phyloP scores from a whole-genome alignment of 78 protist genomes.

The Goniomonas avonlea region DNA sequence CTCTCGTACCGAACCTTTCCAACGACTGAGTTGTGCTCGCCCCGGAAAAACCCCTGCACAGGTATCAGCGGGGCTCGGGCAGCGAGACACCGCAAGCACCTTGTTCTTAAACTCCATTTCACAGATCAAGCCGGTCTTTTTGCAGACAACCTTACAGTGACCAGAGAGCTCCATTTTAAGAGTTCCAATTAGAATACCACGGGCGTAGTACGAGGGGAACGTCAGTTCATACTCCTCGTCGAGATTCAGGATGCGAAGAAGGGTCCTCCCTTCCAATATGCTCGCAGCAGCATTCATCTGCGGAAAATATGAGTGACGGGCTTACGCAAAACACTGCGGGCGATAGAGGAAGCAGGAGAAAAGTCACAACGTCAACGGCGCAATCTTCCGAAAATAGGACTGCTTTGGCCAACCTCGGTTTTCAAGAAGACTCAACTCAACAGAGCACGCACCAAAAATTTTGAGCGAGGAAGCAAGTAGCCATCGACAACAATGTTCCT shows the following conservation, averaged over 20 bases:
- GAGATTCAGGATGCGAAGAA: background rate
- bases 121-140: constrained; percentile 34
- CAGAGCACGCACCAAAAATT: too few relatives aligned
- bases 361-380: background rate
- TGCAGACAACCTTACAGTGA: constrained; percentile 41
- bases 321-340: background rate
- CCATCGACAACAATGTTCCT: constrained; percentile 59
- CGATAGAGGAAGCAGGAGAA: background rate
- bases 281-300: constrained; percentile 35
- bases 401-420: too few relatives aligned
- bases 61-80: background rate
- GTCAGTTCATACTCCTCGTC: constrained; percentile 61
- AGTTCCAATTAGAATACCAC: constrained; percentile 32
- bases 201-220: constrained; percentile 56
- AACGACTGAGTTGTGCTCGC: constrained; percentile 54
- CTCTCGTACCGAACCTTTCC: constrained; percentile 48
- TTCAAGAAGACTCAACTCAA: too few relatives aligned
- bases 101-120: constrained; percentile 67
- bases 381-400: too few relatives aligned
- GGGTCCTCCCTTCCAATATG: background rate
- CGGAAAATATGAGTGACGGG: background rate
- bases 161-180: constrained; percentile 43
- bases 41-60: constrained; percentile 57
- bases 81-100: constrained; percentile 7
- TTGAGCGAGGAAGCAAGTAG: constrained; percentile 29